Evolutionary conservation across 1,284 basidiomycete genomes (phyloP), one percentile per base, ranked within the genome.

Genomic region (Puccinia novopanici): DNA sequence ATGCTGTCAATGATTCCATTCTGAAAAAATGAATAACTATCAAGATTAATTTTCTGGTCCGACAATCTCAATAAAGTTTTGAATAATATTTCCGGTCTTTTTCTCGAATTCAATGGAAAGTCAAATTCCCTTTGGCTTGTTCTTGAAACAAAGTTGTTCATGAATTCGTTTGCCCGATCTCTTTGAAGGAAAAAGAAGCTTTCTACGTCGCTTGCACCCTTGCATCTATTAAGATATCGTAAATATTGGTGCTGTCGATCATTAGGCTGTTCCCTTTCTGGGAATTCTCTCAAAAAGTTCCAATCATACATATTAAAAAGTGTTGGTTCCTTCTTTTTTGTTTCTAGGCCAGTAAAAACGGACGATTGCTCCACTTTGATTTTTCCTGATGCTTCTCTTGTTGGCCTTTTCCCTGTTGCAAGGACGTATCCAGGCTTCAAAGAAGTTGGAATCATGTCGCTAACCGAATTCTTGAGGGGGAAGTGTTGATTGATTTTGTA

Each of bases 21-120:
- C 37, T 10, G 34, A 63, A 63, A 63, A n/a, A 3, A 37, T 24
- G 30, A 22, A 40, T 5, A 27, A n/a, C 15, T 19, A 12, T 63
- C 59, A 63, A 63, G 59, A 37, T 63, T 34, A 22, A 63, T 63
- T 40, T 63, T 63, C 3, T 40, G 40, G 37, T 63, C 59, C 37
- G 59, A 63, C 30, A 37, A 37, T 63, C 27, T 59, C 55, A 59
- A 22, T 22, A 34, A 37, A 40, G 34, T 37, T 15, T 63, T 1
- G 12, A 19, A 40, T 40, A 63, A 22, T 40, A 27, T 34, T 15
- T 0, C 10, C 10, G 4, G 27, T 24, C 27, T 24, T 22, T 63
- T 30, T n/a, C n/a, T n/a, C n/a, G n/a, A n/a, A n/a, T n/a, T n/a
- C n/a, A n/a, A n/a, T n/a, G n/a, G n/a, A n/a, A n/a, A n/a, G n/a